Base-by-base conservation (phyloP, 257 asterid species). In the Cordia subcordata region DNA sequence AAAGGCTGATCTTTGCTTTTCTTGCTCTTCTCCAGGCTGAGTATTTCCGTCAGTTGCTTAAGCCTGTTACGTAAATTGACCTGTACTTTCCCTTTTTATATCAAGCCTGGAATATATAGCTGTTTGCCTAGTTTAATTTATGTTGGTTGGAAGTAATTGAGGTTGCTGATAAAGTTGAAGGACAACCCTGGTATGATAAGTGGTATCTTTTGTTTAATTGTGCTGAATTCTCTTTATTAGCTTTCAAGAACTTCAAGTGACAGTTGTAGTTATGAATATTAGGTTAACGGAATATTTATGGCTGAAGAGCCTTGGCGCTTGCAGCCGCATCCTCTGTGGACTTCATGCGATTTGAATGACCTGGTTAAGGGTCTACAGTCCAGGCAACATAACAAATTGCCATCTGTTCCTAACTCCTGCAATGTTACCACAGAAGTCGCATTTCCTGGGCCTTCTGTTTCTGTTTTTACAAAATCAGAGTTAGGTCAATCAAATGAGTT, bases 1-100 rank as follows among this genome's bases (percentile, higher is more conserved):
- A 47, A 10, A 61, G 49, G 55, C 75, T 79, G 72, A 75, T 57
- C 65, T 39, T 0, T 67, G 42, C 53, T 72, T 62, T 53, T 68
- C 58, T 73, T 40, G 46, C 55, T 32, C 14, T 40, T 59, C 55
- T 63, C 61, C 87, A 88, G 96, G 95, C 96, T 65, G 91, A 87
- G 62, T 87, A 87, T 74, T 87, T 87, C 75, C 92, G 96, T 22
- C 96, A 87, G 9, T 77, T 88, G 81, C 87, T 88, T 75, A 88
- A 88, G 67, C 96, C 96, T 53, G 96, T 88, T 18, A 88, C 93
- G 92, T 88, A 88, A 92, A 67, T 61, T 65, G 58, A 50, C 71
- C 66, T 64, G 64, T 22, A 44, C 38, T 68, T 66, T 72, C 49
- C 77, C 62, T 62, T 32, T 44, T 68, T 68, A 55, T 45, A 63